Conservation (phyloP, 2,329 filamentous ascomycete genomes). For the Nannizziopsis arthrosporioides region DNA sequence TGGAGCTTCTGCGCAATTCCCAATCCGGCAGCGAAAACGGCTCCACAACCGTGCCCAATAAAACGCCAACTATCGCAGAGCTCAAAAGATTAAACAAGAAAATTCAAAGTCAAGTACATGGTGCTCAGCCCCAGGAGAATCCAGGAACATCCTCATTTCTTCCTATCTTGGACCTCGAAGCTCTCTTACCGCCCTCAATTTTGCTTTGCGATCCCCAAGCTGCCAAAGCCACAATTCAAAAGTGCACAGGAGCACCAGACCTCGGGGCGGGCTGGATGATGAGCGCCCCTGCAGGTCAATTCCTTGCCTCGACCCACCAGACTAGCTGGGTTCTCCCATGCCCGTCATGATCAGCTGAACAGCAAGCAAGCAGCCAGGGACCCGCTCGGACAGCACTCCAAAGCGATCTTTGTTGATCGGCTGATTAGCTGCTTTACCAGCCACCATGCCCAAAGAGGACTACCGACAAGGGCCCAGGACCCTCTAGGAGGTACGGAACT, state of each 20-base stretch:
- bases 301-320: neutral
- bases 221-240: no score
- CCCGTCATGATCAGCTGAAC: slow-evolving; percentile 11
- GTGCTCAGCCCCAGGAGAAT: no score
- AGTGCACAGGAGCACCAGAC: no score
- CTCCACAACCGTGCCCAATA: neutral
- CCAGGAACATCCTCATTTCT: no score
- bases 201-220: no score
- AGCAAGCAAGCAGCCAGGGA: neutral
- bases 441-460: neutral
- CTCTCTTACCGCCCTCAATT: no score
- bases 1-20: slow-evolving; percentile 7
- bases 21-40: slow-evolving; percentile 3
- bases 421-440: slow-evolving; percentile 4
- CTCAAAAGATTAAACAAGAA: no score
- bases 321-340: neutral
- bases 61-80: no score
- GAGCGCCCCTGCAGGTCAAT: neutral
- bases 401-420: slow-evolving; percentile 3
- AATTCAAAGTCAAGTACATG: no score
- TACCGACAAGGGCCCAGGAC: neutral
- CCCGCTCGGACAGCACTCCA: neutral
- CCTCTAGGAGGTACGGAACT: neutral
- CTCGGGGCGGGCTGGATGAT: neutral
- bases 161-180: no score